Conservation (phyloP, 805 yeast genomes). For the Metschnikowia santaceciliae region DNA sequence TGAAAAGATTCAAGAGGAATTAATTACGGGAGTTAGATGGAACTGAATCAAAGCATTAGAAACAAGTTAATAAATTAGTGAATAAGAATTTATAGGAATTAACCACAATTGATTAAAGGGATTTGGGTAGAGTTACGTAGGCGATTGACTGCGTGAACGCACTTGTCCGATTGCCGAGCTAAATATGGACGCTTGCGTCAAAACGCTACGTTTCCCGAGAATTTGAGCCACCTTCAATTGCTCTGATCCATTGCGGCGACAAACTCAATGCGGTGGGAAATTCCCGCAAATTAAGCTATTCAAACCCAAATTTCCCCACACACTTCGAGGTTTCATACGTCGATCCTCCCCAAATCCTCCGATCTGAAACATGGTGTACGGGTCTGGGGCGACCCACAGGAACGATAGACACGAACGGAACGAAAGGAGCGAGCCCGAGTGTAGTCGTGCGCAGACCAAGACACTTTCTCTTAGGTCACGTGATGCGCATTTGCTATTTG, state of each 20-base stretch:
- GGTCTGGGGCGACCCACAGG: background rate
- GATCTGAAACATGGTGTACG: background rate
- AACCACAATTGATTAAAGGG: too few species aligned
- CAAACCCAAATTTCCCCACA: too few species aligned
- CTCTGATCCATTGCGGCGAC: background rate
- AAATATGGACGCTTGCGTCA: background rate
- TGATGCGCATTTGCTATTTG: conserved; percentile 5
- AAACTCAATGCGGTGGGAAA: background rate
- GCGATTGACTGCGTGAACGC: background rate
- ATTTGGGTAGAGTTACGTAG: too few species aligned
- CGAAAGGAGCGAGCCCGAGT: background rate
- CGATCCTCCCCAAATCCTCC: background rate
- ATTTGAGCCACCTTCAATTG: background rate
- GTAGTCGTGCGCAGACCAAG: background rate
- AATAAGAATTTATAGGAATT: too few species aligned
- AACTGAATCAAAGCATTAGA: too few species aligned
- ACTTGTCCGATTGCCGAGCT: background rate
- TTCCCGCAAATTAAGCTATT: too few species aligned
- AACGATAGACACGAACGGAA: background rate
- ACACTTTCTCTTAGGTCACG: background rate
- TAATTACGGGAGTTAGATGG: too few species aligned
- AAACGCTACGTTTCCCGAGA: background rate
- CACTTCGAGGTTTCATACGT: too few species aligned
- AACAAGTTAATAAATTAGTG: too few species aligned
- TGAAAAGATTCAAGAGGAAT: background rate